phyloP scores from a whole-genome alignment of 768 basidiomycete genomes.

The Boletus huronensis region DNA sequence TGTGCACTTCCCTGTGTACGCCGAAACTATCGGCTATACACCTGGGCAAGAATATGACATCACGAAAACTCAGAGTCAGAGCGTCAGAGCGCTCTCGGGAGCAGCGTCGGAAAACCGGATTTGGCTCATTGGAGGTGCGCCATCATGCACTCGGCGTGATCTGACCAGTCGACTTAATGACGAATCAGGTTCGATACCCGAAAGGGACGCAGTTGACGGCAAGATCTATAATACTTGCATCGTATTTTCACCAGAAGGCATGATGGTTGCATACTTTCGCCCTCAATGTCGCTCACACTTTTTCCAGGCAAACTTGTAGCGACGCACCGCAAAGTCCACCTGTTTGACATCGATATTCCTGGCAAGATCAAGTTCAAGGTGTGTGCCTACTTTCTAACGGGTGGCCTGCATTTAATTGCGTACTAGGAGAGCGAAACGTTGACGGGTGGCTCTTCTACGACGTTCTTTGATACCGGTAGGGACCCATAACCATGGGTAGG shows the following conservation, averaged over 20 bases:
- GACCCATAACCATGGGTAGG: neutral
- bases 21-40: constrained; percentile 69
- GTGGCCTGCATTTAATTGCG: constrained; percentile 3
- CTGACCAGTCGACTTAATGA: neutral
- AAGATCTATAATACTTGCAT: constrained; percentile 92
- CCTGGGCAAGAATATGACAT: constrained; percentile 58
- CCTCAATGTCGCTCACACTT: neutral
- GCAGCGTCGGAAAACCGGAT: constrained; percentile 72
- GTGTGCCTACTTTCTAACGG: neutral
- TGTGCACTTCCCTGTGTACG: constrained; percentile 75
- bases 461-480: constrained; percentile 85
- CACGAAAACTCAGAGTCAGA: constrained; percentile 59
- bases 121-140: constrained; percentile 91
- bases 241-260: constrained; percentile 81
- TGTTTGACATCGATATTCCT: constrained; percentile 97
- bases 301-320: constrained; percentile 77
- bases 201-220: constrained; percentile 57
- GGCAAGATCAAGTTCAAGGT: constrained; percentile 90
- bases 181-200: constrained; percentile 86
- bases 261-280: neutral
- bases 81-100: constrained; percentile 75
- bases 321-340: constrained; percentile 89
- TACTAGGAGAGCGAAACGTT: constrained; percentile 90
- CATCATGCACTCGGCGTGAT: neutral
- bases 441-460: constrained; percentile 68